Percentiles rank a stretch among this genome's conserved stretches.
These are phyloP conservation scores for Chaetomiaceae sp. DNA, from an alignment of 2,329 filamentous ascomycete genomes.

Conservation along the genomic window DNA sequence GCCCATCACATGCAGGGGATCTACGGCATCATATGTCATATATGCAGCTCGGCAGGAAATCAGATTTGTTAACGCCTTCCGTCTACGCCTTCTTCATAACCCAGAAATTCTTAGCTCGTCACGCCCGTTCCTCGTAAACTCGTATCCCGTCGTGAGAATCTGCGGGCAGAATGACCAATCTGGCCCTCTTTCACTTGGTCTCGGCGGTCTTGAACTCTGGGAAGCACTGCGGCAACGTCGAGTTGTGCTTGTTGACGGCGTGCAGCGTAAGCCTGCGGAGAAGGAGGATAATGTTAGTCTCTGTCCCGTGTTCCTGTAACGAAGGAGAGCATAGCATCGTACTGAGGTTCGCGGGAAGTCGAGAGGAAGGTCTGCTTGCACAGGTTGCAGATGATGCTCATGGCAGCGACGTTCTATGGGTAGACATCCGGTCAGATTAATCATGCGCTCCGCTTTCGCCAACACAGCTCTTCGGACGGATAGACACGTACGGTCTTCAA, in stretches of 20 bases:
- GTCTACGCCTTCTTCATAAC: conserved; percentile 8
- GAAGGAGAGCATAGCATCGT: conserved; percentile 32
- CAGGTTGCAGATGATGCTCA: conserved; percentile 69
- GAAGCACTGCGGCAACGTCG: conserved; percentile 68
- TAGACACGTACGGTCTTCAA: conserved; percentile 57
- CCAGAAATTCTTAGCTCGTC: background rate
- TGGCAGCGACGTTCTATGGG: conserved; percentile 64
- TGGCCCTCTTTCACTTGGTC: conserved; percentile 15
- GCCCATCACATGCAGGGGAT: background rate
- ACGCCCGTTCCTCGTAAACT: conserved; percentile 11
- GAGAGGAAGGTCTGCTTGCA: conserved; percentile 78
- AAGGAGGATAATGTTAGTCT: background rate
- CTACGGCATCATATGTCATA: background rate
- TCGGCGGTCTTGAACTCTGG: conserved; percentile 41
- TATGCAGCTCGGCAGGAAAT: background rate
- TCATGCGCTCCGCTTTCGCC: background rate
- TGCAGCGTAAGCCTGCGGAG: conserved; percentile 61
- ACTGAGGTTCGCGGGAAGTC: conserved; percentile 70
- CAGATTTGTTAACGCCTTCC: conserved; percentile 14
- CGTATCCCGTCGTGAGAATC: conserved; percentile 11
- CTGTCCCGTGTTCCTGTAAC: background rate
- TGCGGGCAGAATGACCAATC: background rate
- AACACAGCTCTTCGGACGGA: background rate
- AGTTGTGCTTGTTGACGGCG: conserved; percentile 72
- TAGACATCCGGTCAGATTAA: conserved; percentile 2